phyloP scores from a whole-genome alignment of 306 rosid species.

The Sechiopsis laciniata region DNA sequence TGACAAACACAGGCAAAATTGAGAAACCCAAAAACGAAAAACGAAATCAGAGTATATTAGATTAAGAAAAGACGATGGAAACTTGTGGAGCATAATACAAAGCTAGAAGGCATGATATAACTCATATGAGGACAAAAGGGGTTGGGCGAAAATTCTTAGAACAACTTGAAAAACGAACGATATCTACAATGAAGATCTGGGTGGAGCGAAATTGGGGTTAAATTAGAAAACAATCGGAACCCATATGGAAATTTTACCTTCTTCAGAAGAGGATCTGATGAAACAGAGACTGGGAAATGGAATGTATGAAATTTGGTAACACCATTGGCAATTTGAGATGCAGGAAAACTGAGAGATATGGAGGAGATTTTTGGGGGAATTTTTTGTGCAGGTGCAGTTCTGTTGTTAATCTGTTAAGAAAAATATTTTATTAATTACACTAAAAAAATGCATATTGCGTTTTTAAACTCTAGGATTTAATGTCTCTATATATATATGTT shows the following conservation, averaged over 20 bases:
- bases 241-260: neutral
- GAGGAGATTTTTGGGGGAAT: neutral
- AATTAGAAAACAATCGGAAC: neutral
- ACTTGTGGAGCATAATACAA: neutral
- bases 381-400: neutral
- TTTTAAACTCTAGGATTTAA: too few relatives aligned
- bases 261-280: neutral
- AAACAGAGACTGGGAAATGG: neutral
- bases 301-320: neutral
- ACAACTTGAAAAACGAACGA: neutral
- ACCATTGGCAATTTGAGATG: neutral
- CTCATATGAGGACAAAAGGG: neutral
- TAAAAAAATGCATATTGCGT: too few relatives aligned
- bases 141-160: neutral
- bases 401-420: too few relatives aligned
- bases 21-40: neutral
- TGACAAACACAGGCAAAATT: neutral
- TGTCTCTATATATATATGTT: too few relatives aligned
- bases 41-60: neutral
- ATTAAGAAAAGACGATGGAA: neutral
- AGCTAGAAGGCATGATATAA: constrained; percentile 1
- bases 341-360: too few relatives aligned
- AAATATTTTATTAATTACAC: too few relatives aligned
- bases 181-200: neutral
- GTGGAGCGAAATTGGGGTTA: neutral